Evolutionary conservation across 2,329 filamentous ascomycete genomes (phyloP).

Genomic region (Aspergillus costaricaensis): DNA sequence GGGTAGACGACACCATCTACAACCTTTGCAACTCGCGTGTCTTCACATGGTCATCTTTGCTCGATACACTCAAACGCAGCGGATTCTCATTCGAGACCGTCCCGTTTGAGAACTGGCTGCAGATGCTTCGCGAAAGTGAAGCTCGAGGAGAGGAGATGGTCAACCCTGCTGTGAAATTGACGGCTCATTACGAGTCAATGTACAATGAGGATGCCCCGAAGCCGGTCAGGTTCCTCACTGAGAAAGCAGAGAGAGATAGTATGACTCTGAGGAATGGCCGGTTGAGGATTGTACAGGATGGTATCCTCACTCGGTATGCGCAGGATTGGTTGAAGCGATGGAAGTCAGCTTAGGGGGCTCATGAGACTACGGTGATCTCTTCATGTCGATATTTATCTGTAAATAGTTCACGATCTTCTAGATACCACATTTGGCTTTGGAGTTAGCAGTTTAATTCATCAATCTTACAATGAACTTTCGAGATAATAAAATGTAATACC

Average conservation of each 20-base stretch:
- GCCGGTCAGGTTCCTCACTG: constrained; percentile 26
- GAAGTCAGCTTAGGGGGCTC: constrained; percentile 13
- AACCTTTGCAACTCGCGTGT: constrained; percentile 32
- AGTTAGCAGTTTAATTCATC: not conserved
- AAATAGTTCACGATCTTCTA: not conserved
- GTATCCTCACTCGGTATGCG: constrained; percentile 33
- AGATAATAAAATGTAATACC: not conserved
- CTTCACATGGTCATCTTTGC: constrained; percentile 40
- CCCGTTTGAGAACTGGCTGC: constrained; percentile 37
- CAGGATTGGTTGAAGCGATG: constrained; percentile 33
- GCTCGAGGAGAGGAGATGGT: constrained; percentile 27
- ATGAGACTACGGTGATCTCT: not conserved
- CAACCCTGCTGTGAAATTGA: constrained; percentile 38
- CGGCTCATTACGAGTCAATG: constrained; percentile 33
- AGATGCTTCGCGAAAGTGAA: constrained; percentile 33
- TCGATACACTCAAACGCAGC: constrained; percentile 29
- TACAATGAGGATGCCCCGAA: constrained; percentile 15
- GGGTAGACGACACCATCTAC: constrained; percentile 30
- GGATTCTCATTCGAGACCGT: constrained; percentile 41
- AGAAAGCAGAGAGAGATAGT: constrained; percentile 33
- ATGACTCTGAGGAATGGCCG: constrained; percentile 29
- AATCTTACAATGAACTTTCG: not conserved
- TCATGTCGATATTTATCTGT: not conserved
- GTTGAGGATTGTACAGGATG: constrained; percentile 34
- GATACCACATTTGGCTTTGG: not conserved